phyloP scores from a whole-genome alignment of 169 alveolate species.

The Eimeria acervulina region DNA sequence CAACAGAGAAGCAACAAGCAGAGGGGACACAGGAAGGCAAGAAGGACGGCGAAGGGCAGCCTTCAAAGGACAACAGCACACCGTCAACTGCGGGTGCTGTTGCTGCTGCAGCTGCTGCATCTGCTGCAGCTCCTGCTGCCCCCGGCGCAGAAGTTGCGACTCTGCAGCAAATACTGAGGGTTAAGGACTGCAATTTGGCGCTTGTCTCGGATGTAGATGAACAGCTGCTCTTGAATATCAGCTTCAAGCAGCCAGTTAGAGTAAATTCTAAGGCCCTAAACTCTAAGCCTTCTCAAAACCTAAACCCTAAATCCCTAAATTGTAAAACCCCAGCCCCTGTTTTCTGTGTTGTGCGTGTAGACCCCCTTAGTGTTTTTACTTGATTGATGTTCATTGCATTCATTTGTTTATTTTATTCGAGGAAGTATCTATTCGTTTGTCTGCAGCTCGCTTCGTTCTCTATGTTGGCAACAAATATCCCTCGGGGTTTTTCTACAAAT shows the following conservation, averaged over 20 bases:
- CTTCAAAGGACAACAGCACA: neutral
- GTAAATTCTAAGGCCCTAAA: neutral
- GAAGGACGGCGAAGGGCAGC: neutral
- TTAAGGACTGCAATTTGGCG: slow-evolving; percentile 27
- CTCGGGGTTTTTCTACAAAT: neutral
- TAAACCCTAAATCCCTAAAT: too few relatives aligned
- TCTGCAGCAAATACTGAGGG: slow-evolving; percentile 47
- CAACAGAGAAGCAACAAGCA: neutral
- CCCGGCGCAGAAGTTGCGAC: slow-evolving; percentile 33
- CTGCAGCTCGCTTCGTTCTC: slow-evolving; percentile 22
- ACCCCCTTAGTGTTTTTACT: too few relatives aligned
- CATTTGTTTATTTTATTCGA: neutral
- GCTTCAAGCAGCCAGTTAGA: slow-evolving; percentile 69
- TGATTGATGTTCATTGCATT: neutral
- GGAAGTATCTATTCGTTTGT: neutral
- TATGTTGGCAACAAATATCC: slow-evolving; percentile 11
- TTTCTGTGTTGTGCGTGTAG: too few relatives aligned
- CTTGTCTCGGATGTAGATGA: slow-evolving; percentile 67
- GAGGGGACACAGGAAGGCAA: neutral
- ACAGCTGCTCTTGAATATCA: slow-evolving; percentile 35
- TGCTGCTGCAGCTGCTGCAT: neutral
- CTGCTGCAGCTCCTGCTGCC: slow-evolving; percentile 10
- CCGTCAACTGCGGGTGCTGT: neutral
- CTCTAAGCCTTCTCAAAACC: neutral
- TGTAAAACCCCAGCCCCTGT: too few relatives aligned